These are phyloP conservation scores for sunflower (Helianthus annuus) DNA, from an alignment of 129 eudicot genomes.

Conservation along the genomic window HanXRQr2.0-SUNRISE NC_035433.2:2263829-2264328, in stretches of 20 bases:
- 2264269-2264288: too few species aligned
- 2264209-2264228: too few species aligned
- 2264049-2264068: background rate
- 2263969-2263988: conserved; percentile 92
- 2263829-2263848: conserved; percentile 59
- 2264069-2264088: background rate
- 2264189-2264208: too few species aligned
- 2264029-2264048: background rate
- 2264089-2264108: background rate
- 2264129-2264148: too few species aligned
- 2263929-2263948: conserved; percentile 68
- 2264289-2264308: too few species aligned
- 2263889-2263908: conserved; percentile 83
- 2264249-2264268: too few species aligned
- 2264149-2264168: too few species aligned
- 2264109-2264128: conserved; percentile 3
- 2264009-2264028: background rate
- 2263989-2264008: conserved; percentile 57
- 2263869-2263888: conserved; percentile 87
- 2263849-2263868: conserved; percentile 76
- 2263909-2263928: conserved; percentile 75
- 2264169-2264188: too few species aligned
- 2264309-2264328: too few species aligned
- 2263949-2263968: conserved; percentile 82
- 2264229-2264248: too few species aligned